Conservation (phyloP, 2,329 filamentous ascomycete species). For the Cordyceps fumosorosea region DNA sequence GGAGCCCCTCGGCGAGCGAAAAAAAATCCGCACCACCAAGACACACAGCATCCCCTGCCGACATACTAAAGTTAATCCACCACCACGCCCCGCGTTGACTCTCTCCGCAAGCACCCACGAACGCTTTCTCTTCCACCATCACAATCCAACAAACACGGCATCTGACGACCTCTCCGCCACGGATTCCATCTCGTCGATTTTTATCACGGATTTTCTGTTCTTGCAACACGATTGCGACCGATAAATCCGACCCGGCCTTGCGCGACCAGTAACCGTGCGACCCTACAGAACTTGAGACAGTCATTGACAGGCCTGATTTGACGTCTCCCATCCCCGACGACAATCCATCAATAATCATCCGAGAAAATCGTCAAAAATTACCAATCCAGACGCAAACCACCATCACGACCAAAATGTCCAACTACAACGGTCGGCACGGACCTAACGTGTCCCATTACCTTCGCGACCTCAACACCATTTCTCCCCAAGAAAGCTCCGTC, state of each 20-base stretch:
- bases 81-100: slow-evolving; percentile 8
- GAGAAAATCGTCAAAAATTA: neutral
- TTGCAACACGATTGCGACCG: neutral
- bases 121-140: slow-evolving; percentile 1
- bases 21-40: slow-evolving; percentile 9
- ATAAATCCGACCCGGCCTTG: neutral
- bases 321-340: neutral
- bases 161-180: neutral
- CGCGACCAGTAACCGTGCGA: neutral
- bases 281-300: neutral
- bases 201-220: neutral
- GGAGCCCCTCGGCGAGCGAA: slow-evolving; percentile 13
- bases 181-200: neutral
- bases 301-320: neutral
- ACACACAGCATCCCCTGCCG: neutral
- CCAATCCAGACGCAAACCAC: neutral
- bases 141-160: neutral
- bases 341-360: neutral
- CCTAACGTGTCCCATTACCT: slow-evolving; percentile 89
- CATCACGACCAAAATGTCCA: slow-evolving; percentile 49
- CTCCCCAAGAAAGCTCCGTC: slow-evolving; percentile 47
- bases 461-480: slow-evolving; percentile 72
- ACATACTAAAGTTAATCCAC: neutral
- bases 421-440: slow-evolving; percentile 68
- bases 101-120: slow-evolving; percentile 9